Conservation (phyloP, 2,329 filamentous ascomycete species). For the Coccinonectria pachysandricola region DNA sequence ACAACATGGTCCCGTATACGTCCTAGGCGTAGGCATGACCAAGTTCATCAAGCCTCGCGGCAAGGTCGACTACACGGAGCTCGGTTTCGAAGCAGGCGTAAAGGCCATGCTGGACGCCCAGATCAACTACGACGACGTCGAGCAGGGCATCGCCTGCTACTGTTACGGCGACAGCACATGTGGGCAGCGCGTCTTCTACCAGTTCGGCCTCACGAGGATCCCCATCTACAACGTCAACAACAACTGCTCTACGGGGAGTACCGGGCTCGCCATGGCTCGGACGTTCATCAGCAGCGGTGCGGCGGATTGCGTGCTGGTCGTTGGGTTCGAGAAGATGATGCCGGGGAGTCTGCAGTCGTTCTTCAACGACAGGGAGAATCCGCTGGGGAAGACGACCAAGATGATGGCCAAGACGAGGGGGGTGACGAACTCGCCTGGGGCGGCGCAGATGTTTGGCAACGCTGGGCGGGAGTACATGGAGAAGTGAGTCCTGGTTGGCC, state of each 20-base stretch:
- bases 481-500: conserved; percentile 62
- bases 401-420: conserved; percentile 83
- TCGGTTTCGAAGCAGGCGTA: conserved; percentile 84
- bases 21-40: conserved; percentile 96
- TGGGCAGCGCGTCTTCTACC: conserved; percentile 95
- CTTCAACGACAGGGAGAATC: conserved; percentile 78
- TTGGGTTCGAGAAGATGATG: conserved; percentile 98
- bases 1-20: conserved; percentile 72
- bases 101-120: conserved; percentile 80
- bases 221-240: conserved; percentile 98
- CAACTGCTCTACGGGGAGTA: conserved; percentile 94
- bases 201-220: conserved; percentile 95
- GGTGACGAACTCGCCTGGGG: conserved; percentile 69
- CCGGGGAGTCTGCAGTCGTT: conserved; percentile 73
- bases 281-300: conserved; percentile 70
- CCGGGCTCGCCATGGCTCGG: conserved; percentile 74
- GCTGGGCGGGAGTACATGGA: conserved; percentile 92
- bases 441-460: conserved; percentile 93
- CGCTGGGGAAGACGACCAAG: conserved; percentile 57
- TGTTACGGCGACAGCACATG: conserved; percentile 94
- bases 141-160: conserved; percentile 93
- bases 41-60: conserved; percentile 97
- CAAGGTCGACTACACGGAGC: conserved; percentile 88
- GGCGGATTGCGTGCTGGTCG: conserved; percentile 79
- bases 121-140: conserved; percentile 93